A percentile compares a stretch with the other conserved stretches of the same genome.
phyloP scores from a whole-genome alignment of 2,329 filamentous ascomycete species.

The Cladophialophora yegresii region DNA sequence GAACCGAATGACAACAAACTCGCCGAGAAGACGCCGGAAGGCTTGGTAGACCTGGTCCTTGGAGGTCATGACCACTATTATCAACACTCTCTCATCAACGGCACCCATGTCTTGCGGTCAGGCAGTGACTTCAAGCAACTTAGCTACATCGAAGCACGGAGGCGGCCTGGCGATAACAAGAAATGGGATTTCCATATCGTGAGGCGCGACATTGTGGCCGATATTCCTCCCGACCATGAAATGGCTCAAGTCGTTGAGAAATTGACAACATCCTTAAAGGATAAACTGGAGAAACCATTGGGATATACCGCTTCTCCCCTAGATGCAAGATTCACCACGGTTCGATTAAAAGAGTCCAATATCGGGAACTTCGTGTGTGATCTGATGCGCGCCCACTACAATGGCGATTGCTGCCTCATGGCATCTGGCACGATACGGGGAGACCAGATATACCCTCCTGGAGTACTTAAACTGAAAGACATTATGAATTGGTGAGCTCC shows the following conservation, averaged over 20 bases:
- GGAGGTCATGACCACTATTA: slow-evolving; percentile 93
- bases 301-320: slow-evolving; percentile 81
- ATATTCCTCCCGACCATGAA: slow-evolving; percentile 64
- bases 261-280: slow-evolving; percentile 71
- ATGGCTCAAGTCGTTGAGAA: slow-evolving; percentile 66
- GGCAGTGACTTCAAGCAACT: slow-evolving; percentile 91
- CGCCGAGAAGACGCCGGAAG: slow-evolving; percentile 68
- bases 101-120: slow-evolving; percentile 79
- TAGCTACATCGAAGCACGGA: slow-evolving; percentile 79
- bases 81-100: slow-evolving; percentile 72
- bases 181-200: slow-evolving; percentile 79
- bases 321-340: slow-evolving; percentile 82
- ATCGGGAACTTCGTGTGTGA: slow-evolving; percentile 90
- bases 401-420: slow-evolving; percentile 80
- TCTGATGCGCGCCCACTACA: slow-evolving; percentile 81
- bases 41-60: slow-evolving; percentile 79
- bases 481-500: slow-evolving; percentile 67
- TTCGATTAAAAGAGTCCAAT: slow-evolving; percentile 76
- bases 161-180: slow-evolving; percentile 45
- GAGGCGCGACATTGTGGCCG: slow-evolving; percentile 70
- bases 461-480: slow-evolving; percentile 74
- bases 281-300: slow-evolving; percentile 77
- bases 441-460: slow-evolving; percentile 84
- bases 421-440: slow-evolving; percentile 82
- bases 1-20: slow-evolving; percentile 90